Percentiles rank a stretch among this genome's conserved stretches.
phyloP scores from a whole-genome alignment of 768 basidiomycete genomes.

The Serendipita sp. region DNA sequence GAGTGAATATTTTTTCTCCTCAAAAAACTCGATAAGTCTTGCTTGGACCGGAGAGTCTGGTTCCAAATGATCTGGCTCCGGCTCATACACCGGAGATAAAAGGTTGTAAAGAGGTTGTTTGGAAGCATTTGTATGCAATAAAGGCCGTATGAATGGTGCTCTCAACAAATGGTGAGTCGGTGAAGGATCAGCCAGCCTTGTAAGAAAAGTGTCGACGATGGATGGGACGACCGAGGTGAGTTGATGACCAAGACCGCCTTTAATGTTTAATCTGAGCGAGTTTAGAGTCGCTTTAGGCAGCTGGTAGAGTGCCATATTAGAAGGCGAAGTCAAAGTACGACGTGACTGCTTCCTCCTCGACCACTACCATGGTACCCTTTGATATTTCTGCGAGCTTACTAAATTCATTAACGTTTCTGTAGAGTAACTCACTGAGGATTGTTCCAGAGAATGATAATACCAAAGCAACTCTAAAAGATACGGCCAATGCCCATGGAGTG shows the following conservation, averaged over 20 bases:
- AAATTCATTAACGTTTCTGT: neutral
- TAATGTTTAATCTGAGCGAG: neutral
- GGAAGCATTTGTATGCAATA: neutral
- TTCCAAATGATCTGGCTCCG: neutral
- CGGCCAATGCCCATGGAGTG: constrained; percentile 59
- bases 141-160: neutral
- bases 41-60: neutral
- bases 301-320: neutral
- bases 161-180: neutral
- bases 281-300: neutral
- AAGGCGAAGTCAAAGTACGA: neutral
- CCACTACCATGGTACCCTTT: neutral
- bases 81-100: neutral
- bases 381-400: neutral
- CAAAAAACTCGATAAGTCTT: neutral
- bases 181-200: neutral
- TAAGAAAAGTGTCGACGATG: neutral
- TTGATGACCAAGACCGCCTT: neutral
- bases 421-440: constrained; percentile 35
- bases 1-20: neutral
- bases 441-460: constrained; percentile 41
- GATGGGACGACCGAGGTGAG: neutral
- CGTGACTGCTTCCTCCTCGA: neutral
- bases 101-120: neutral
- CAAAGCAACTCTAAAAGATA: constrained; percentile 50